Evolutionary conservation across 2,329 filamentous ascomycete species (phyloP).

Genomic region (Aureobasidium subglaciale): DNA sequence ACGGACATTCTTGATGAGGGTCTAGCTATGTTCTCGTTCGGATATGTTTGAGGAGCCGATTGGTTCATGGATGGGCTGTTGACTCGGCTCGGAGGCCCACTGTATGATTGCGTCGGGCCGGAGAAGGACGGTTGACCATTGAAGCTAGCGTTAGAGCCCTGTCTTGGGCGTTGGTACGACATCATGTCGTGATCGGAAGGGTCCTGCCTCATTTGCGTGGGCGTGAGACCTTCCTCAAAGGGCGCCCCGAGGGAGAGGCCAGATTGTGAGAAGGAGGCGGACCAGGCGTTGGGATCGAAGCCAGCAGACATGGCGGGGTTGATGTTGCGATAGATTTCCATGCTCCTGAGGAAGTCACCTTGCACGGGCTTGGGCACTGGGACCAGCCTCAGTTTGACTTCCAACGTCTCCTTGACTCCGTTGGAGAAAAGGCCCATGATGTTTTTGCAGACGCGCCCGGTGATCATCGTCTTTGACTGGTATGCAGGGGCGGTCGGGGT

Average conservation of each 20-base stretch:
- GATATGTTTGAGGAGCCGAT: slow-evolving; percentile 16
- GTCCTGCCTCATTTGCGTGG: background rate
- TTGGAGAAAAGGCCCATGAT: slow-evolving; percentile 75
- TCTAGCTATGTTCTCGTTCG: slow-evolving; percentile 18
- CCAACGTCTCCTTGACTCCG: slow-evolving; percentile 77
- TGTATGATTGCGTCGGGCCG: background rate
- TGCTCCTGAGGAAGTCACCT: slow-evolving; percentile 53
- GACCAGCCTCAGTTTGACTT: slow-evolving; percentile 84
- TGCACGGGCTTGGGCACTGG: slow-evolving; percentile 61
- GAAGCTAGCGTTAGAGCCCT: slow-evolving; percentile 14
- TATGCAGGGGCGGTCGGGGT: slow-evolving; percentile 49
- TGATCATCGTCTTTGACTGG: slow-evolving; percentile 66
- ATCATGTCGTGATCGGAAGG: slow-evolving; percentile 5
- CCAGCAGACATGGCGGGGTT: slow-evolving; percentile 52
- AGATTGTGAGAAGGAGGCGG: slow-evolving; percentile 45
- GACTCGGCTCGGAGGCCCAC: slow-evolving; percentile 9
- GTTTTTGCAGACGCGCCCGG: slow-evolving; percentile 84
- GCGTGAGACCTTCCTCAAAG: slow-evolving; percentile 8
- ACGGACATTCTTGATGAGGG: slow-evolving; percentile 31
- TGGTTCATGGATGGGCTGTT: slow-evolving; percentile 10
- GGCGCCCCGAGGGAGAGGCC: slow-evolving; percentile 13
- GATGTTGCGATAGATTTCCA: slow-evolving; percentile 53
- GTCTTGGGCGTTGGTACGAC: slow-evolving; percentile 3
- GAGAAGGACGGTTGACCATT: slow-evolving; percentile 11
- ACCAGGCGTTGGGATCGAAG: slow-evolving; percentile 71